These are phyloP conservation scores for Mycena capillaripes DNA, from an alignment of 768 basidiomycete species.

Conservation along the genomic window DNA sequence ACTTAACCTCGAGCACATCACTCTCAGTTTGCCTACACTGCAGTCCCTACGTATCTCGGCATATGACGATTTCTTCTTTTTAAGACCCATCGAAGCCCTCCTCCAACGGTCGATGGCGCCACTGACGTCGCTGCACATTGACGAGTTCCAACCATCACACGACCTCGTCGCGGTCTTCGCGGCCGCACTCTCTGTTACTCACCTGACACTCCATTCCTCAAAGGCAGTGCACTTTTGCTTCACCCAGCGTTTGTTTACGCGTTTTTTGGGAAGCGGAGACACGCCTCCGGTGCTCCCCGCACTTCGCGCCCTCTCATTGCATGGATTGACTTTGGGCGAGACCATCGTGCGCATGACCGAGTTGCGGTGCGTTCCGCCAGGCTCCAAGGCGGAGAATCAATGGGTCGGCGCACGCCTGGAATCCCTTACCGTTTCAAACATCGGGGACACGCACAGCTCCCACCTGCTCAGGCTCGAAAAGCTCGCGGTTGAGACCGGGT, in stretches of 20 bases:
- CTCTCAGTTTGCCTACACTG: constrained; percentile 6
- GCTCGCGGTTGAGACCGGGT: not conserved
- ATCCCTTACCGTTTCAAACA: not conserved
- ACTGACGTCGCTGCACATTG: constrained; percentile 7
- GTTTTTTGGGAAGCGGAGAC: not conserved
- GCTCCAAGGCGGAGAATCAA: not conserved
- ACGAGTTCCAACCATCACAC: not conserved
- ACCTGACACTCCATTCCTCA: too few relatives aligned
- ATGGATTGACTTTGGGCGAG: constrained; percentile 5
- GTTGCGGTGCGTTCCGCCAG: not conserved
- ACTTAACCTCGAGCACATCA: not conserved
- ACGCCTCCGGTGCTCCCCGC: not conserved
- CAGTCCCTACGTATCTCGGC: not conserved
- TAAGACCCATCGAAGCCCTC: constrained; percentile 1
- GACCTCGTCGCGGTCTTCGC: not conserved
- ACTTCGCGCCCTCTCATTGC: not conserved
- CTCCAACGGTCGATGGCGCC: constrained; percentile 19
- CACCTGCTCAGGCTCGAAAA: not conserved
- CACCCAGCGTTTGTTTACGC: not conserved
- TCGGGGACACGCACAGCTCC: constrained; percentile 8
- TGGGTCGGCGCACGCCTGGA: constrained; percentile 4
- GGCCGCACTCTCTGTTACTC: not conserved
- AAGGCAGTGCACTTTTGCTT: not conserved
- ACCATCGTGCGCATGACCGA: not conserved
- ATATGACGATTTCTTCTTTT: not conserved